Percentiles rank a stretch among this genome's conserved stretches.
Conservation (phyloP, 768 basidiomycete species). For the Tylopilus vinaceipallidus region DNA sequence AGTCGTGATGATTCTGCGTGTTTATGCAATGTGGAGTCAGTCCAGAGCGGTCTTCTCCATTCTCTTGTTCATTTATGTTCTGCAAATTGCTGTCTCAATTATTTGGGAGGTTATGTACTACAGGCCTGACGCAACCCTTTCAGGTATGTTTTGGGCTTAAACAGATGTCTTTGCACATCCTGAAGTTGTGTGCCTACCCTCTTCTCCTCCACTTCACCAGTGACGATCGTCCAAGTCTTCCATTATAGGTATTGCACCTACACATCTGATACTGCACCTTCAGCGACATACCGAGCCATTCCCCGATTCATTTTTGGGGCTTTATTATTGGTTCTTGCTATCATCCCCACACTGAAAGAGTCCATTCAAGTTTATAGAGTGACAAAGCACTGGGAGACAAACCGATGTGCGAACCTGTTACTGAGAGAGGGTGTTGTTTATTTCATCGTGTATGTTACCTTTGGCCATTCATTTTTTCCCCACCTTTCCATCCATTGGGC, state of each 20-base stretch:
- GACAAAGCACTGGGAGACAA: background rate
- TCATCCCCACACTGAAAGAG: background rate
- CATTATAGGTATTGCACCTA: too few relatives aligned
- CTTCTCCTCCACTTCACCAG: too few relatives aligned
- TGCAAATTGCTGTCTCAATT: background rate
- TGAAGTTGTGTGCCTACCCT: too few relatives aligned
- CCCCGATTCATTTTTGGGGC: background rate
- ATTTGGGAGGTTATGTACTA: background rate
- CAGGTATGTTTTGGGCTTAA: background rate
- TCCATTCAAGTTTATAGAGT: background rate
- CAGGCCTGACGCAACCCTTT: background rate
- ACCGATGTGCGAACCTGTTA: background rate
- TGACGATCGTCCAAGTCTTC: too few relatives aligned
- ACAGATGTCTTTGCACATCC: too few relatives aligned
- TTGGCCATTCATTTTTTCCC: background rate
- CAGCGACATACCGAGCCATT: background rate
- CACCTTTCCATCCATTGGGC: background rate
- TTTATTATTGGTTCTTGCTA: background rate
- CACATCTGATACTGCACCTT: too few relatives aligned
- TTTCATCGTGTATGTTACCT: background rate
- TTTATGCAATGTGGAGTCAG: constrained; percentile 10
- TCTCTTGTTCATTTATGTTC: background rate
- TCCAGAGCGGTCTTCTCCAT: background rate
- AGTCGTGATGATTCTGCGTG: constrained; percentile 13
- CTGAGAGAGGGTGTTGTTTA: background rate